A percentile compares a stretch with the other conserved stretches of the same genome.
phyloP scores from a whole-genome alignment of 2,329 filamentous ascomycete genomes.

The Ophidiomyces ophidiicola region DNA sequence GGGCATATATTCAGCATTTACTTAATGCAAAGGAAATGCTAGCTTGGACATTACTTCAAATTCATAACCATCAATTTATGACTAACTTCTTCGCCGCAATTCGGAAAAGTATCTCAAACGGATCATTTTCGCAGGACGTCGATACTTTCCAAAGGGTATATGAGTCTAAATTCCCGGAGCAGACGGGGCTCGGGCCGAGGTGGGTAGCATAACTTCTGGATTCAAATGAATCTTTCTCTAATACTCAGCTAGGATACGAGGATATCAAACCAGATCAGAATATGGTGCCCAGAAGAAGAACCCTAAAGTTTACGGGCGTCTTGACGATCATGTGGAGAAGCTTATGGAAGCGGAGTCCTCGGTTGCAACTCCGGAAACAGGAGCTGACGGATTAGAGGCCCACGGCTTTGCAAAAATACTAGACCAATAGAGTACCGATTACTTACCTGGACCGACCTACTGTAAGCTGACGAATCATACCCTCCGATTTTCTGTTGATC shows the following conservation, averaged over 20 bases:
- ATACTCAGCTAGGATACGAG: slow-evolving; percentile 44
- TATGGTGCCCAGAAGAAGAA: slow-evolving; percentile 54
- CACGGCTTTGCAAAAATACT: slow-evolving; percentile 45
- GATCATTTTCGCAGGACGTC: slow-evolving; percentile 44
- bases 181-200: slow-evolving; percentile 65
- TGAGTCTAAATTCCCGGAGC: slow-evolving; percentile 56
- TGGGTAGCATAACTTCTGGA: slow-evolving; percentile 21
- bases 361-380: slow-evolving; percentile 40
- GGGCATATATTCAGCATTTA: slow-evolving; percentile 78
- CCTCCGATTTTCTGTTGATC: no score
- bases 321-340: slow-evolving; percentile 40
- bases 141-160: slow-evolving; percentile 55
- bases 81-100: slow-evolving; percentile 61
- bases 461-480: no score
- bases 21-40: slow-evolving; percentile 91
- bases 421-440: slow-evolving; percentile 2
- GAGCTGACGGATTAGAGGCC: slow-evolving; percentile 41
- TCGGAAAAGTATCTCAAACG: slow-evolving; percentile 49
- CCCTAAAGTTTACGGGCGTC: slow-evolving; percentile 51
- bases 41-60: slow-evolving; percentile 80
- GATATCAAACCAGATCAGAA: slow-evolving; percentile 68
- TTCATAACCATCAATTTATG: slow-evolving; percentile 74
- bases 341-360: slow-evolving; percentile 40
- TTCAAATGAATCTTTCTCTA: neutral
- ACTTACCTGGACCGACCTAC: neutral